These are phyloP conservation scores for Tolypocladium tropicale DNA, from an alignment of 2,329 filamentous ascomycete genomes.

Conservation along the genomic window DNA sequence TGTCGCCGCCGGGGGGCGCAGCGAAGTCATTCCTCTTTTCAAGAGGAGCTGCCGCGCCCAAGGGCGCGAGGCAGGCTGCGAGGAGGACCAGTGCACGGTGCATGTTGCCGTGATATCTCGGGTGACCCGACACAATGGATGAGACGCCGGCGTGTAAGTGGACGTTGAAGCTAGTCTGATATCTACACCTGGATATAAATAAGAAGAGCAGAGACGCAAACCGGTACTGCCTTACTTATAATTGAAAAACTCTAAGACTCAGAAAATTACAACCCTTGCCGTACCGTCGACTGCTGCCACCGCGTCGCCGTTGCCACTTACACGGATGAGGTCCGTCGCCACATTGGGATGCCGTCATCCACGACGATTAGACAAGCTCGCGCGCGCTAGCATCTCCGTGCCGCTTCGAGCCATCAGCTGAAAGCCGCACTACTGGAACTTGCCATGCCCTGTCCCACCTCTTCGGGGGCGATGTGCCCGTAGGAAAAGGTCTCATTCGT, in stretches of 20 bases:
- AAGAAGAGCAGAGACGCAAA: neutral
- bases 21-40: neutral
- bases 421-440: neutral
- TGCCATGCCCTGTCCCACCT: neutral
- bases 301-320: neutral
- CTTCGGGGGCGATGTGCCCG: neutral
- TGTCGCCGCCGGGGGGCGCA: neutral
- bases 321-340: neutral
- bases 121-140: neutral
- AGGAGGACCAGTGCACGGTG: slow-evolving; percentile 3
- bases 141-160: neutral
- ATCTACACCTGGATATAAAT: neutral
- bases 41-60: neutral
- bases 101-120: neutral
- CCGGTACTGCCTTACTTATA: neutral
- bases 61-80: slow-evolving; percentile 2
- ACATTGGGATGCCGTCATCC: neutral
- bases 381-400: neutral
- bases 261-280: neutral
- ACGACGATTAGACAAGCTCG: neutral
- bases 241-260: neutral
- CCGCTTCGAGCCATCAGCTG: neutral
- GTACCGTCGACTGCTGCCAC: neutral
- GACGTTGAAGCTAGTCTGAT: neutral
- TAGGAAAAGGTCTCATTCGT: neutral